phyloP scores from a whole-genome alignment of 345 rosid genomes.

The Angophora floribunda region DNA sequence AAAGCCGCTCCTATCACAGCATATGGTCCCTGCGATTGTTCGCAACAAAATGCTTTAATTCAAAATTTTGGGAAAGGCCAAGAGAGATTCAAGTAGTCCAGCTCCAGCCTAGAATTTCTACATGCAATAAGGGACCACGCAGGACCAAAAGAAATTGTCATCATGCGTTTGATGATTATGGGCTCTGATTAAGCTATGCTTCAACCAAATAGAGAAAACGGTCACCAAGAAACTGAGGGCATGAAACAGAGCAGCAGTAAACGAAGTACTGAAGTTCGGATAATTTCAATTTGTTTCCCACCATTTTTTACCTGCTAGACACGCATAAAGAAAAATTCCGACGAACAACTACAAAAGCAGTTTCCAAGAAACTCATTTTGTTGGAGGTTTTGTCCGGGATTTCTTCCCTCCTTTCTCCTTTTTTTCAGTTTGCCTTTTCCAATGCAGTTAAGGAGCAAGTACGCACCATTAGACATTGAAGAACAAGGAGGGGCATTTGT shows the following conservation, averaged over 20 bases:
- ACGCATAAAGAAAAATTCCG: not conserved
- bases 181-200: not conserved
- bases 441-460: not conserved
- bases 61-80: not conserved
- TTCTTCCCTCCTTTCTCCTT: not conserved
- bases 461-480: constrained; percentile 47
- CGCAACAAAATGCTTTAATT: not conserved
- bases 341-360: not conserved
- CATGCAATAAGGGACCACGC: not conserved
- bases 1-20: constrained; percentile 60
- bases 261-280: not conserved
- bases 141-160: not conserved
- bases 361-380: not conserved
- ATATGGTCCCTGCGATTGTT: constrained; percentile 50
- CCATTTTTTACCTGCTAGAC: not conserved
- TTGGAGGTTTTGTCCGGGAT: not conserved
- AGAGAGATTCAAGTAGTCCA: not conserved
- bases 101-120: not conserved
- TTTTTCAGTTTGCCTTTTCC: not conserved
- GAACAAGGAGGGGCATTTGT: constrained; percentile 31
- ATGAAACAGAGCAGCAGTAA: not conserved
- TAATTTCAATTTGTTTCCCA: not conserved
- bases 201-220: not conserved
- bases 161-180: not conserved
- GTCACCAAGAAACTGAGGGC: not conserved